Conservation (phyloP, 371 early-diverging fungal species). For the Gilbertella persicaria region DNA sequence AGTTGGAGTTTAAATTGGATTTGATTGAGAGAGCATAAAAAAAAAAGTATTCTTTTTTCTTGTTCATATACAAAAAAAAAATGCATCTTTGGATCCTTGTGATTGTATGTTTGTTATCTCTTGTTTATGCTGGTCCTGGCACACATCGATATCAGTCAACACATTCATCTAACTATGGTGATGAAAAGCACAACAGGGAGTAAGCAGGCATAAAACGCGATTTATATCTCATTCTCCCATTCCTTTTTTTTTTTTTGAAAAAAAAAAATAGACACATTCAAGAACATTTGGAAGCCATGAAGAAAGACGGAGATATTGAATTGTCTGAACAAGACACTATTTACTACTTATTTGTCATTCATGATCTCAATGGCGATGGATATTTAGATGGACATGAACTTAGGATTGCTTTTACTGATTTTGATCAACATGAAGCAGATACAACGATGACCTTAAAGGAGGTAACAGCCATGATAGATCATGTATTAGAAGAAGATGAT, state of each 20-base stretch:
- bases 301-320: constrained; percentile 2
- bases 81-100: not conserved
- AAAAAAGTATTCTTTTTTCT: not conserved
- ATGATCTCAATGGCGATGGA: constrained; percentile 68
- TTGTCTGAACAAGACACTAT: constrained; percentile 17
- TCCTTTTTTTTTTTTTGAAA: no score
- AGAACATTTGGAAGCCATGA: constrained; percentile 34
- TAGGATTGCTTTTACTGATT: constrained; percentile 53
- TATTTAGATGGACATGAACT: constrained; percentile 75
- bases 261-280: constrained; percentile 34
- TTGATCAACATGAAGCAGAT: constrained; percentile 36
- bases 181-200: constrained; percentile 31
- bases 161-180: constrained; percentile 31
- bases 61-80: no score
- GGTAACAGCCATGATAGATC: constrained; percentile 60
- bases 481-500: constrained; percentile 67
- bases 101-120: not conserved
- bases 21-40: no score
- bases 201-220: constrained; percentile 4
- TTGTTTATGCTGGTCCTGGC: constrained; percentile 2
- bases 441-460: constrained; percentile 36
- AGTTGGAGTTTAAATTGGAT: no score
- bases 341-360: constrained; percentile 57
- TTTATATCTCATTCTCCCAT: not conserved
- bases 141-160: not conserved